Evolutionary conservation across 164 flowering plant species (phyloP), one percentile per base, ranked within the genome.

Genomic region (Piper longum): DNA sequence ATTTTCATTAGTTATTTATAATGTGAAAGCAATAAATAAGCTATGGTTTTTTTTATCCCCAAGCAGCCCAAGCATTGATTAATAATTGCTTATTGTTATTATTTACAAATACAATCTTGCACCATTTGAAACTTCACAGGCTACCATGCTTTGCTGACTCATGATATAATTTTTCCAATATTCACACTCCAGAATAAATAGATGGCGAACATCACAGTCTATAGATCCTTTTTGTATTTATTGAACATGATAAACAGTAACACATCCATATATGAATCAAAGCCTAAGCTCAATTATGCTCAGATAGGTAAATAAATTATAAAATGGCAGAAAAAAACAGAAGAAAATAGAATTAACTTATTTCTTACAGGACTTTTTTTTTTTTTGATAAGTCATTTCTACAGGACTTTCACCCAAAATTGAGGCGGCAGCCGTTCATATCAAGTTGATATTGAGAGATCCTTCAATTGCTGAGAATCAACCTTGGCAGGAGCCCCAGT

Each of bases 151-250:
- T 26, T 26, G 36, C 36, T 26, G 36, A 26, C 36, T 89, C 63
- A 88, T 86, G 77, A 91, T 85, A 66, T 86, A 88, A 66, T 70
- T 90, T 16, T 95, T 95, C 54, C 83, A 81, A 66, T 77, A 66
- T 69, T 88, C 88, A 68, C 85, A 89, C 67, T 76, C 72, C 16
- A 82, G 75, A 80, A 89, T 97, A 97, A 90, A 89, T 74, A 97
- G 89, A 75, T 81, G 88, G 58, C 98, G 90, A 75, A 26, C 2
- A 26, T 26, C 36, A 26, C 36, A 26, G 36, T 26, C 36, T 26
- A 26, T 26, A 26, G 36, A 26, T 26, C 36, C 36, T 26, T 26
- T 26, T 26, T 26, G 36, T 26, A 26, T 26, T 26, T 26, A 26
- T 26, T 26, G 36, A 26, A 26, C 36, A 26, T 26, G 36, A 26